Evolutionary conservation across 75 land plant species (phyloP).

Genomic region (Cryptomeria japonica): DNA sequence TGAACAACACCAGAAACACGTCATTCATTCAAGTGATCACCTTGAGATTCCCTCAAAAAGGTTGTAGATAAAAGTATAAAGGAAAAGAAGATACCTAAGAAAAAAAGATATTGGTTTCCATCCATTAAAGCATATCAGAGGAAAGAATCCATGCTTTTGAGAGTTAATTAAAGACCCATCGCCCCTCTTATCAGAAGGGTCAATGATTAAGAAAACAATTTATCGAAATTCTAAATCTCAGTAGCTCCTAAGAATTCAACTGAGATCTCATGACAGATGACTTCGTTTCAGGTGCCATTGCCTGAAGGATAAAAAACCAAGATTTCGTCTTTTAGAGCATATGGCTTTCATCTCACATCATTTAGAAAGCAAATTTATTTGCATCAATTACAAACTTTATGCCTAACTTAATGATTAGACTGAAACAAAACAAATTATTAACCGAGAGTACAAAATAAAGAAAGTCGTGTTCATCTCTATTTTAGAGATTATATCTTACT

Average conservation of each 20-base stretch:
- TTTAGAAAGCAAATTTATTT: neutral
- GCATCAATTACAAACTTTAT: neutral
- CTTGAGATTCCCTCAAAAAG: neutral
- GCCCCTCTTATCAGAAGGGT: neutral
- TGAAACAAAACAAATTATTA: neutral
- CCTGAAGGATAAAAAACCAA: neutral
- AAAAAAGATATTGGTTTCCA: neutral
- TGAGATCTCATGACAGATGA: neutral
- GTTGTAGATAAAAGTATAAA: neutral
- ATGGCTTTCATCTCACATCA: neutral
- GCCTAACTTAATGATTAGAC: neutral
- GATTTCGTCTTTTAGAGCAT: neutral
- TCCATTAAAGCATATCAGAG: neutral
- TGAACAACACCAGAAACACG: neutral
- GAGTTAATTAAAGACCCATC: neutral
- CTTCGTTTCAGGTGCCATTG: neutral
- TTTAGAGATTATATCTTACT: neutral
- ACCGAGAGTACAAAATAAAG: neutral
- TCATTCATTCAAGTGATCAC: neutral
- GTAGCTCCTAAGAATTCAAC: neutral
- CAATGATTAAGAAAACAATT: neutral
- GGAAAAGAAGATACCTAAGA: neutral
- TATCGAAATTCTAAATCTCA: neutral
- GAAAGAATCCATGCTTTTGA: neutral
- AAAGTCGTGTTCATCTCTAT: neutral